These are phyloP conservation scores for Aaosphaeria pasadenensis DNA, from an alignment of 2,329 filamentous ascomycete genomes.

Conservation along the genomic window DNA sequence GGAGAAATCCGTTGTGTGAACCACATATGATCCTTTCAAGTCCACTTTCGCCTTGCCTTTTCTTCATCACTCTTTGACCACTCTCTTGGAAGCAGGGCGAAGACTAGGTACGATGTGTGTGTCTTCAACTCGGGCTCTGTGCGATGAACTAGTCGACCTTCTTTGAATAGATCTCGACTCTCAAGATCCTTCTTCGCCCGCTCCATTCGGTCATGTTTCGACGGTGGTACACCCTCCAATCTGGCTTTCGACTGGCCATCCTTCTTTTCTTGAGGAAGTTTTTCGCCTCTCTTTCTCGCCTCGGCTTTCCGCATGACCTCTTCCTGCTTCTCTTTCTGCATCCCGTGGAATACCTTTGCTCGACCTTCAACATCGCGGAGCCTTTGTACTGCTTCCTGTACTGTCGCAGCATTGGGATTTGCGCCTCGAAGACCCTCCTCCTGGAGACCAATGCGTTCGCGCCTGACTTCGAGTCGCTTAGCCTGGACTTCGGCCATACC, in stretches of 20 bases:
- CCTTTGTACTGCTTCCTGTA: slow-evolving; percentile 73
- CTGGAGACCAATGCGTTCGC: slow-evolving; percentile 75
- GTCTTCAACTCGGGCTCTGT: slow-evolving; percentile 88
- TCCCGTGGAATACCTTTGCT: slow-evolving; percentile 61
- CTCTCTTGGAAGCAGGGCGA: slow-evolving; percentile 81
- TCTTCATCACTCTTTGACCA: slow-evolving; percentile 84
- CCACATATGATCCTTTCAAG: slow-evolving; percentile 1
- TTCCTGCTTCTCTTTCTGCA: slow-evolving; percentile 39
- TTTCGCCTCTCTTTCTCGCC: slow-evolving; percentile 30
- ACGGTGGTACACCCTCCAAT: slow-evolving; percentile 21
- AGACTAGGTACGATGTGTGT: slow-evolving; percentile 95
- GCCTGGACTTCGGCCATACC: slow-evolving; percentile 89
- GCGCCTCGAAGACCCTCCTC: slow-evolving; percentile 65
- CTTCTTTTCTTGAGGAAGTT: slow-evolving; percentile 15
- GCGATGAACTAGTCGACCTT: slow-evolving; percentile 75
- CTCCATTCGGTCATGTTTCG: slow-evolving; percentile 29
- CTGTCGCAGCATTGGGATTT: slow-evolving; percentile 68
- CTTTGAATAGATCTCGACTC: slow-evolving; percentile 55
- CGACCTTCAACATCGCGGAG: slow-evolving; percentile 71
- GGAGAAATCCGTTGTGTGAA: background rate
- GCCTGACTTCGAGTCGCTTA: slow-evolving; percentile 73
- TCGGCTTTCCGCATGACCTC: slow-evolving; percentile 43
- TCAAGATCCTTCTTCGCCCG: slow-evolving; percentile 24
- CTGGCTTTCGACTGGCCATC: slow-evolving; percentile 17
- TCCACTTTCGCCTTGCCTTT: slow-evolving; percentile 50